phyloP scores from a whole-genome alignment of 352 stramenopile genomes.

The Phytophthora aleatoria region DNA sequence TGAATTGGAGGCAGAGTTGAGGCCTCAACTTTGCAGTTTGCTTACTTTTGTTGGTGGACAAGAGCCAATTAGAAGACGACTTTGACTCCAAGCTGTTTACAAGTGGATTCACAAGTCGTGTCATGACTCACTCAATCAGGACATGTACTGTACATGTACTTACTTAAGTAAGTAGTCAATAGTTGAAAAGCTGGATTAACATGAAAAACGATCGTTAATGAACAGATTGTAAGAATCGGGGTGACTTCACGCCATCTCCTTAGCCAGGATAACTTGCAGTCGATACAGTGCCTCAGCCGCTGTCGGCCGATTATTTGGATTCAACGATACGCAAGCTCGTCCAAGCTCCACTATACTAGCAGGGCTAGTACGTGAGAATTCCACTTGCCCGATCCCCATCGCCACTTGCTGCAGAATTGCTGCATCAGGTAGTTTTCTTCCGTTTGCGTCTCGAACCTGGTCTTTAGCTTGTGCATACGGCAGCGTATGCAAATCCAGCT shows the following conservation, averaged over 20 bases:
- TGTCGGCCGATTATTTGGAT: slow-evolving; percentile 35
- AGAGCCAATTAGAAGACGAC: no score
- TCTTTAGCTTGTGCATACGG: slow-evolving; percentile 37
- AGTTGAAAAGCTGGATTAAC: not conserved
- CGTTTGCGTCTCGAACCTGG: slow-evolving; percentile 16
- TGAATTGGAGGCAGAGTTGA: no score
- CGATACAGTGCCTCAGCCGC: slow-evolving; percentile 42
- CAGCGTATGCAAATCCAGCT: slow-evolving; percentile 34
- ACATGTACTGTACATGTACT: no score
- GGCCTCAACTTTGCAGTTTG: no score
- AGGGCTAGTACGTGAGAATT: slow-evolving; percentile 26
- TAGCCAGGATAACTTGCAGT: slow-evolving; percentile 26
- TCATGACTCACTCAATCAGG: no score
- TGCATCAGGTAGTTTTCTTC: slow-evolving; percentile 26
- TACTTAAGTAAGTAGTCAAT: no score
- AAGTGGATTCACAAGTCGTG: no score
- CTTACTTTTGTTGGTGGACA: no score
- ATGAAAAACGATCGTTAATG: no score
- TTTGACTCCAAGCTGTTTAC: no score
- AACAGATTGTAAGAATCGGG: no score
- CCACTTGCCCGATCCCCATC: slow-evolving; percentile 35
- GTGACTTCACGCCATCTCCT: slow-evolving; percentile 12
- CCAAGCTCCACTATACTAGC: slow-evolving; percentile 28
- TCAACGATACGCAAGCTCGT: slow-evolving; percentile 34
- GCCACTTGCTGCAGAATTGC: slow-evolving; percentile 45